phyloP scores from a whole-genome alignment of 108 stramenopile species.

The Nitzschia palea region DNA sequence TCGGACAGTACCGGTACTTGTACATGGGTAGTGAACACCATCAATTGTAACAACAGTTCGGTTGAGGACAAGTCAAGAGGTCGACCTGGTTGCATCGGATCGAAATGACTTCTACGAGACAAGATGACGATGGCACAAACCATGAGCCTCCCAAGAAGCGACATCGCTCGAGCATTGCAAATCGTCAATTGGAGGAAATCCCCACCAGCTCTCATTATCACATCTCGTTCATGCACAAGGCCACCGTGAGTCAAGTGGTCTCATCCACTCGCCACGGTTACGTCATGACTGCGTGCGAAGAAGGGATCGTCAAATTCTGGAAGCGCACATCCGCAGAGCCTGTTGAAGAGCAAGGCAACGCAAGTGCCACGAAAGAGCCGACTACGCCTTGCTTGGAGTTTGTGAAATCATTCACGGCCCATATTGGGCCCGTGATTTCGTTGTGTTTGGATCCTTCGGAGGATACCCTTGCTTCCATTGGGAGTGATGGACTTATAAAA shows the following conservation, averaged over 20 bases:
- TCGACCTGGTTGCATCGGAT: too few relatives aligned
- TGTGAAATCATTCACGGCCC: conserved; percentile 95
- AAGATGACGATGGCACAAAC: neutral
- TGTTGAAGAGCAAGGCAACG: neutral
- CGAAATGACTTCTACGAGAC: too few relatives aligned
- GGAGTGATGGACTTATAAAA: conserved; percentile 87
- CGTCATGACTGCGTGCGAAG: conserved; percentile 82
- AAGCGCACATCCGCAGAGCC: conserved; percentile 69
- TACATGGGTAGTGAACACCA: too few relatives aligned
- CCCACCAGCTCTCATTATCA: conserved; percentile 72
- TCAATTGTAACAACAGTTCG: too few relatives aligned
- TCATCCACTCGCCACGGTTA: conserved; percentile 81
- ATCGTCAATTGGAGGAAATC: conserved; percentile 32
- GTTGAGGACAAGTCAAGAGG: too few relatives aligned
- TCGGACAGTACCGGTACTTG: too few relatives aligned
- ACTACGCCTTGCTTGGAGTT: conserved; percentile 87
- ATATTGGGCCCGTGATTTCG: conserved; percentile 70
- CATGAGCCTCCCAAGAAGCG: conserved; percentile 1
- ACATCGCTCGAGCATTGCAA: neutral
- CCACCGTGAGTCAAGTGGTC: conserved; percentile 77
- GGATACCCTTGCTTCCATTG: conserved; percentile 83
- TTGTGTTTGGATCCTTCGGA: conserved; percentile 62
- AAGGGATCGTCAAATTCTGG: conserved; percentile 99
- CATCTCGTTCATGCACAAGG: conserved; percentile 93
- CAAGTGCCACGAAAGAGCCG: neutral